These are phyloP conservation scores for Arthroderma uncinatum DNA, from an alignment of 2,329 filamentous ascomycete genomes.

Conservation along the genomic window DNA sequence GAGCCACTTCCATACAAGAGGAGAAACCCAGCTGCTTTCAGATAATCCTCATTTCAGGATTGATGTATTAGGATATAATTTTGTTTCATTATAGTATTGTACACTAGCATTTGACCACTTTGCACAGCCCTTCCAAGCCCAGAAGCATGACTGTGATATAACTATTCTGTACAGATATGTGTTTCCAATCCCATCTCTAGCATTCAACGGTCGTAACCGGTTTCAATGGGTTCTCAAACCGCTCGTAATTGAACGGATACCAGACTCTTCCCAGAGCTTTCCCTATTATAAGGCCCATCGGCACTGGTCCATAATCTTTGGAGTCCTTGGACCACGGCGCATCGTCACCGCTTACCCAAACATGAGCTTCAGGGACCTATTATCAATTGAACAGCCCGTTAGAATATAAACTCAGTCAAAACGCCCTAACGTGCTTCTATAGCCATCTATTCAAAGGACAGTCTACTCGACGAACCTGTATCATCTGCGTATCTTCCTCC, in stretches of 20 bases:
- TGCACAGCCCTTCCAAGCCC: background rate
- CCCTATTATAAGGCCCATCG: conserved; percentile 69
- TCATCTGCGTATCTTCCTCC: conserved; percentile 28
- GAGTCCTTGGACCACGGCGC: conserved; percentile 74
- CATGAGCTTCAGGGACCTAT: conserved; percentile 82
- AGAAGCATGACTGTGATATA: background rate
- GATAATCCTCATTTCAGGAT: conserved; percentile 21
- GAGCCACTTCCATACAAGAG: conserved; percentile 56
- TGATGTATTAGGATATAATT: conserved; percentile 4
- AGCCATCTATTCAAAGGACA: background rate
- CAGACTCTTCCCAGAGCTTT: conserved; percentile 56
- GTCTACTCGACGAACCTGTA: conserved; percentile 37
- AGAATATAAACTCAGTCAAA: background rate
- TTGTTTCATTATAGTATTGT: conserved; percentile 5
- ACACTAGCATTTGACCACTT: conserved; percentile 11
- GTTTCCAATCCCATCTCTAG: conserved; percentile 9
- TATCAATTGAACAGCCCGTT: conserved; percentile 27
- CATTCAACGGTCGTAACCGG: conserved; percentile 5
- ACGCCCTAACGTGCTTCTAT: background rate
- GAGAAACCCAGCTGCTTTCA: conserved; percentile 40
- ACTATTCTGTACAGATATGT: conserved; percentile 13
- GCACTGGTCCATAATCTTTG: conserved; percentile 72
- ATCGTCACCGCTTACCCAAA: conserved; percentile 85
- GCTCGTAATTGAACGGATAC: conserved; percentile 27
- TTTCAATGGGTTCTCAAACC: conserved; percentile 29